Base-by-base conservation (phyloP, 2,329 filamentous ascomycete genomes). In the Gnomoniopsis smithogilvyi region DNA sequence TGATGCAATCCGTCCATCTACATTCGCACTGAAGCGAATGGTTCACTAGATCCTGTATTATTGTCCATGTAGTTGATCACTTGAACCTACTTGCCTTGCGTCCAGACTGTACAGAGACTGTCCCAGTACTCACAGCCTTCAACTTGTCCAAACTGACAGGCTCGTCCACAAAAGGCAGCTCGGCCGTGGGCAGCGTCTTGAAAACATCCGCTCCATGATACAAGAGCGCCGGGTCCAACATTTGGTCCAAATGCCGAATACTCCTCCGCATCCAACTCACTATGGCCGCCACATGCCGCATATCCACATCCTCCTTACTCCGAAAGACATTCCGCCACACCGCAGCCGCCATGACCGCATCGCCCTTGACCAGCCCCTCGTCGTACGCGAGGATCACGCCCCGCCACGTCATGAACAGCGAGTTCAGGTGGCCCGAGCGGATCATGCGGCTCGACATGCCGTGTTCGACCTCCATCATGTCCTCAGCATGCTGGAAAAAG, bases 241-340 rank as follows among this genome's bases (percentile, higher is more conserved):
- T 75, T 62, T 73, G 73, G 68, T 84, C 83, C 51, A 86, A 71
- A 59, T 75, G 72, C 60, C 72, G 72, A 49, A 84, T 65, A 26
- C 73, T 73, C 21, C 73, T 72, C 46, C 83, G 74, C 74, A 86
- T 82, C 80, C 81, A 86, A 34, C 76, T 77, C 22, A 85, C 82
- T 50, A 85, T 74, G 53, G 81, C 81, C 2, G 82, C 78, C 51
- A 86, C 71, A 30, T 72, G 66, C 54, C 81, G 72, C 38, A 79
- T 72, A 63, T 86, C 81, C 17, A 78, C 75, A 61, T 83, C 78
- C 51, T 76, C 73, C 41, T 71, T 67, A 22, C 85, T 91, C 76
- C 94, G 92, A 80, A 92, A 96, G 58, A 99, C 71, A 74, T 98
- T 98, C 68, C 95, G 83, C 95, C 95, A 99, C 51, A 99, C 80